Base-by-base conservation (phyloP, 1,139 yeast genomes). In the Hemisphaericaspora lyxosophila region DNA sequence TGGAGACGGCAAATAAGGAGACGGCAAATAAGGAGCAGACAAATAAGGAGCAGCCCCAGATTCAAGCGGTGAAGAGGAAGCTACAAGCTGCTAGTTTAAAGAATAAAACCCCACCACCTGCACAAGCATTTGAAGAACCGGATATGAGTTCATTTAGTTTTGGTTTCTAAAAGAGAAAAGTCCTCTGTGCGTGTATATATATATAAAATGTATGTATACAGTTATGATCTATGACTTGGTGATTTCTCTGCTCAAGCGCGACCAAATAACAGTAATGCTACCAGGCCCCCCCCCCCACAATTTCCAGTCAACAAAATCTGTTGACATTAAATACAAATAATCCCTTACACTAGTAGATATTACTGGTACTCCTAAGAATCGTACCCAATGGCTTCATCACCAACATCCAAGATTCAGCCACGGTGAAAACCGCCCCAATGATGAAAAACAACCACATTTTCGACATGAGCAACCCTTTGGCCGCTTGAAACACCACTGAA, bases 71-170 rank as follows among this genome's bases (percentile, higher is more conserved):
- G n/a, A 17, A 17, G 12, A 3, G 5, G 15, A 8, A 28, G 9
- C 23, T 17, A 4, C 27, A 19, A 14, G 7, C 23, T 6, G 7
- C 26, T 5, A 17, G 13, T 22, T 14, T 28, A 26, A 34, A 26
- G 17, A 32, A 36, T 26, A 40, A 41, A 16, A 35, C 46, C 12
- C 78, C 83, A 1, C 82, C 86, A 4, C 73, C 77, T 1, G 62
- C 70, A 18, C 57, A 59, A 3, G 81, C 77, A 26, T 82, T 82
- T 55, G 77, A 73, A 46, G 94, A 85, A 54, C 90, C 90, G 0
- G 92, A 85, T 53, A 83, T 85, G 92, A 80, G 87, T 54, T 74
- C 89, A 0, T 85, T 85, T 54, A 73, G 73, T 42, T 83, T 83
- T 59, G 85, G 85, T 1, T 71, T 69, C 42, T 72, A 50, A 41